These are phyloP conservation scores for Phytophthora litchii DNA, from an alignment of 352 stramenopile species.

Conservation along the genomic window DNA sequence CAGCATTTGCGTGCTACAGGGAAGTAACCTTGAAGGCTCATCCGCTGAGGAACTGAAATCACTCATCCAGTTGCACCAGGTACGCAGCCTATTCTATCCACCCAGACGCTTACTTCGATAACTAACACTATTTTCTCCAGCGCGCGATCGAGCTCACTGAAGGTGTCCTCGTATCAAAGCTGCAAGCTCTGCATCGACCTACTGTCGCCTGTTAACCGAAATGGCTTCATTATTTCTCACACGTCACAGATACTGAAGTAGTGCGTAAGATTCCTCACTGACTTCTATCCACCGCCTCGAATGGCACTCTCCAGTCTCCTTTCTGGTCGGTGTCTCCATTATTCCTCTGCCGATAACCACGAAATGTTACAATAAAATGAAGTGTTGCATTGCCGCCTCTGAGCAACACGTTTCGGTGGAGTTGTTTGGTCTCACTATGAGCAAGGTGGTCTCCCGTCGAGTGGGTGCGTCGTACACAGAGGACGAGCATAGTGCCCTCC, in stretches of 20 bases:
- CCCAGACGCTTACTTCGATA: not conserved
- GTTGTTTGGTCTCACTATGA: not conserved
- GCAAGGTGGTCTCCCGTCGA: constrained; percentile 4
- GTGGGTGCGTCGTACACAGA: constrained; percentile 4
- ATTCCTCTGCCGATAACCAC: too few relatives aligned
- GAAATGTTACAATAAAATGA: too few relatives aligned
- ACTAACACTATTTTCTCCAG: constrained; percentile 25
- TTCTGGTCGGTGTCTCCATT: not conserved
- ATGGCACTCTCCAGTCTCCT: not conserved
- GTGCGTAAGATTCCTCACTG: constrained; percentile 10
- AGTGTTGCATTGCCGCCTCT: not conserved
- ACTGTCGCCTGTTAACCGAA: constrained; percentile 8
- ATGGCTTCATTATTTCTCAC: constrained; percentile 22
- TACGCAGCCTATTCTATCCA: constrained; percentile 8
- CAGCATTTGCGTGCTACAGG: constrained; percentile 55
- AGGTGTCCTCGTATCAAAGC: constrained; percentile 54
- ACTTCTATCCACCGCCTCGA: constrained; percentile 10
- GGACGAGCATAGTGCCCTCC: not conserved
- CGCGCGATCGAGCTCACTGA: constrained; percentile 60
- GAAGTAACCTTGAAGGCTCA: constrained; percentile 41
- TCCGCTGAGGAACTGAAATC: constrained; percentile 50
- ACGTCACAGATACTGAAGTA: constrained; percentile 41
- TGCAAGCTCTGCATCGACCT: constrained; percentile 37
- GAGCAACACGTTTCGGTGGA: constrained; percentile 12
- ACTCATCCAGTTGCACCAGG: constrained; percentile 67